phyloP scores from a whole-genome alignment of 1,284 basidiomycete genomes.

The Apiotrichum porosum region DNA sequence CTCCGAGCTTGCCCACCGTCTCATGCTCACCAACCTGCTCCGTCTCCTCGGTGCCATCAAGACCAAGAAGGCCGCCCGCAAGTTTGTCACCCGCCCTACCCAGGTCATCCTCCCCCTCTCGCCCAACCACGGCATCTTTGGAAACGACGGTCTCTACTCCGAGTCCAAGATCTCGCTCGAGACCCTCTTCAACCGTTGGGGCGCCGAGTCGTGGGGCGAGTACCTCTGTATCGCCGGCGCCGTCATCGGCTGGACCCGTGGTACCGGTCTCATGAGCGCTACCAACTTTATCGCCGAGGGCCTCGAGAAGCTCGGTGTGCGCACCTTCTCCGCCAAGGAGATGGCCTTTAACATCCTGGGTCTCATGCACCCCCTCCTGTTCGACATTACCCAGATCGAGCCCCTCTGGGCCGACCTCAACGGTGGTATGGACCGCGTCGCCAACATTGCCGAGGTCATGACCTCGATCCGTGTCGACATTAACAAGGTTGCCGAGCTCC shows the following conservation, averaged over 20 bases:
- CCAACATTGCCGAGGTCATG: slow-evolving; percentile 89
- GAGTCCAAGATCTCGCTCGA: slow-evolving; percentile 98
- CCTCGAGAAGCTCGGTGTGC: slow-evolving; percentile 86
- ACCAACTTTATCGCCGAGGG: slow-evolving; percentile 94
- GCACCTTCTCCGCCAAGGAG: slow-evolving; percentile 98
- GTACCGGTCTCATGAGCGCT: slow-evolving; percentile 95
- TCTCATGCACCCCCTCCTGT: slow-evolving; percentile 97
- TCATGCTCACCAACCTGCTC: slow-evolving; percentile 89
- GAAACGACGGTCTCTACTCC: slow-evolving; percentile 95
- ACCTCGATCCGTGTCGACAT: slow-evolving; percentile 72
- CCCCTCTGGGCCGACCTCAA: slow-evolving; percentile 98
- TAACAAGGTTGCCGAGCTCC: slow-evolving; percentile 79
- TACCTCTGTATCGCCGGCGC: slow-evolving; percentile 97
- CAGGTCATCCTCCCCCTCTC: slow-evolving; percentile 96
- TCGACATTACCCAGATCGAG: slow-evolving; percentile 99
- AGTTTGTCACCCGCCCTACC: slow-evolving; percentile 94
- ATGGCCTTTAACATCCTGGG: slow-evolving; percentile 99
- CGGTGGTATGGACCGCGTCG: slow-evolving; percentile 93
- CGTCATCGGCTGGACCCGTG: slow-evolving; percentile 97
- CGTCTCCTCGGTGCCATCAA: slow-evolving; percentile 95
- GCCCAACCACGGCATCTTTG: slow-evolving; percentile 96
- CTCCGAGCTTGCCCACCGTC: slow-evolving; percentile 94
- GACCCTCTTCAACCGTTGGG: slow-evolving; percentile 96
- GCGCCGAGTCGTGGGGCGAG: slow-evolving; percentile 97
- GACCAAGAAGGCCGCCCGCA: slow-evolving; percentile 91